Conservation (phyloP, 345 rosid genomes). For the Carallia brachiata region DNA sequence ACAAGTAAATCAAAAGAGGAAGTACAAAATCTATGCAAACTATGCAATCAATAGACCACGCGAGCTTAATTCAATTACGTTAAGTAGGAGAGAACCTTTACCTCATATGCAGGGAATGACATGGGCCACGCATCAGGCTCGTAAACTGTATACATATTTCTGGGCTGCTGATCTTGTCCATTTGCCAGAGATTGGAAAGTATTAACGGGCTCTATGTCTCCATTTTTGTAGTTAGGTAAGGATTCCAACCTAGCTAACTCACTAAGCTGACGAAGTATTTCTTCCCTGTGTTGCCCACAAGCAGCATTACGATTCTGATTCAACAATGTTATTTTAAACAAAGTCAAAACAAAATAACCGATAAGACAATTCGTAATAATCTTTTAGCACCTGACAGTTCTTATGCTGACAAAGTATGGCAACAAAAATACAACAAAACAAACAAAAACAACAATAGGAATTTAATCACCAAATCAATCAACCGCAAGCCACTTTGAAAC, state of each 20-base stretch:
- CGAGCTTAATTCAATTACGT: neutral
- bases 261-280: slow-evolving; percentile 67
- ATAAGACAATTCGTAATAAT: neutral
- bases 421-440: neutral
- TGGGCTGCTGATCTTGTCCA: slow-evolving; percentile 26
- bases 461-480: no score
- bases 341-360: slow-evolving; percentile 23
- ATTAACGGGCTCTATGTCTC: slow-evolving; percentile 25
- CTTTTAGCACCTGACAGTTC: neutral
- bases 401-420: neutral
- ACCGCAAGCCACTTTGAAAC: no score
- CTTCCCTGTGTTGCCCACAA: slow-evolving; percentile 72
- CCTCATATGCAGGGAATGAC: slow-evolving; percentile 44
- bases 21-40: neutral
- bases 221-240: slow-evolving; percentile 31
- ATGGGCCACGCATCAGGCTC: slow-evolving; percentile 22
- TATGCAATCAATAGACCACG: neutral
- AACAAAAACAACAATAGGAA: neutral
- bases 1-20: no score
- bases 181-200: slow-evolving; percentile 31
- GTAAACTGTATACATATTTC: slow-evolving; percentile 8
- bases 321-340: slow-evolving; percentile 21
- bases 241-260: slow-evolving; percentile 51
- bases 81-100: slow-evolving; percentile 14
- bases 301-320: slow-evolving; percentile 79